A percentile compares a stretch with the other conserved stretches of the same genome.
phyloP scores from a whole-genome alignment of 2,329 filamentous ascomycete species.

The Phaeosphaeriaceae sp. region DNA sequence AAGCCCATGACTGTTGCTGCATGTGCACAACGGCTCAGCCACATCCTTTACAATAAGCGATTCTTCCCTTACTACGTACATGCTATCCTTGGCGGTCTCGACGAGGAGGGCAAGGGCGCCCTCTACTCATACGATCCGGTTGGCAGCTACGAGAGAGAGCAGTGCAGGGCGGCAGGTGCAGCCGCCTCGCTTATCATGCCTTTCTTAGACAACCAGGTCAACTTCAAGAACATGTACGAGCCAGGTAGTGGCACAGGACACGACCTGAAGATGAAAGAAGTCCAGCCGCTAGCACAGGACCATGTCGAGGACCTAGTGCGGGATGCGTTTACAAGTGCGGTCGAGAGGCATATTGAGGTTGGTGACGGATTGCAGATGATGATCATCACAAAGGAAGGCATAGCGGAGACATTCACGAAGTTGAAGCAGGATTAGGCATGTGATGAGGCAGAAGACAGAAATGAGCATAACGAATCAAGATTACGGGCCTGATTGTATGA shows the following conservation, averaged over 20 bases:
- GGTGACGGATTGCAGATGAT: conserved; percentile 96
- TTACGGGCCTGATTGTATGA: conserved; percentile 19
- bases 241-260: conserved; percentile 86
- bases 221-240: conserved; percentile 98
- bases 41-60: conserved; percentile 94
- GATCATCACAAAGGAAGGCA: conserved; percentile 85
- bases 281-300: conserved; percentile 70
- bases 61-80: conserved; percentile 99
- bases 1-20: conserved; percentile 95
- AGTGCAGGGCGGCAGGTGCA: conserved; percentile 91
- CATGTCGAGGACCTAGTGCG: conserved; percentile 88
- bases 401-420: conserved; percentile 81
- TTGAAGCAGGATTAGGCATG: conserved; percentile 68
- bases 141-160: conserved; percentile 95
- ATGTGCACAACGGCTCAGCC: conserved; percentile 92
- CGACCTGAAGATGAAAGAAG: conserved; percentile 73
- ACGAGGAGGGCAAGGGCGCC: conserved; percentile 92
- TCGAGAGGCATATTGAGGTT: conserved; percentile 98
- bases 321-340: conserved; percentile 97
- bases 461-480: conserved; percentile 44
- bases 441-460: conserved; percentile 40
- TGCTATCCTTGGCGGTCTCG: conserved; percentile 90
- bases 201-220: conserved; percentile 99
- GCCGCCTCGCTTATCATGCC: conserved; percentile 97
- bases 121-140: conserved; percentile 98